These are phyloP conservation scores for Berberis vulgaris DNA, from an alignment of 164 flowering plant genomes.

Conservation along the genomic window DNA sequence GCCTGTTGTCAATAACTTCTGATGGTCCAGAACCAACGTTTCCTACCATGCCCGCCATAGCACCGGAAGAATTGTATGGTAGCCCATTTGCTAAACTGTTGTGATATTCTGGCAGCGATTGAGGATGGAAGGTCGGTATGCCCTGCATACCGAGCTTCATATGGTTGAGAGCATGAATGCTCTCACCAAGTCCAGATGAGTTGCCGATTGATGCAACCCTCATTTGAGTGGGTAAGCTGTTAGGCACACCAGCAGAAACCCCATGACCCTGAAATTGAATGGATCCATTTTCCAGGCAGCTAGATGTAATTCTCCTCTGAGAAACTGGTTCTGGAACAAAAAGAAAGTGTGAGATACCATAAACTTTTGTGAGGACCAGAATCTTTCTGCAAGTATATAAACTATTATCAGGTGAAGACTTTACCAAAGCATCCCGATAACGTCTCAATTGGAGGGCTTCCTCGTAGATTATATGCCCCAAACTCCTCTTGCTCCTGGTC, in stretches of 20 bases:
- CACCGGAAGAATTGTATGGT: conserved; percentile 36
- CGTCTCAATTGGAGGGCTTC: conserved; percentile 30
- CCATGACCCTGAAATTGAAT: conserved; percentile 12
- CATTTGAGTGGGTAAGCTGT: conserved; percentile 34
- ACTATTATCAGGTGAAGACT: neutral
- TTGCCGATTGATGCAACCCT: conserved; percentile 34
- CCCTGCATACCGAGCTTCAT: conserved; percentile 36
- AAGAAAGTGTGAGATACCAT: neutral
- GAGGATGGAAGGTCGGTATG: conserved; percentile 40
- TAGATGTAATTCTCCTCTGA: conserved; percentile 23
- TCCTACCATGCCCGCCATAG: conserved; percentile 17
- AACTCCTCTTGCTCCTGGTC: conserved; percentile 45
- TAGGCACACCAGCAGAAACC: conserved; percentile 43
- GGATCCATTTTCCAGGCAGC: conserved; percentile 14
- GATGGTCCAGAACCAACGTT: conserved; percentile 23
- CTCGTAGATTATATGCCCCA: conserved; percentile 17
- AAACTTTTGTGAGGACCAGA: neutral
- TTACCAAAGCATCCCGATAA: conserved; percentile 24
- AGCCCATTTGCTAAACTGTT: conserved; percentile 37
- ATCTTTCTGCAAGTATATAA: neutral
- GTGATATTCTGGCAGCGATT: conserved; percentile 60
- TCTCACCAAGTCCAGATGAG: conserved; percentile 30
- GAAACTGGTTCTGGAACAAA: conserved; percentile 27
- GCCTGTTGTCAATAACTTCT: conserved; percentile 36
- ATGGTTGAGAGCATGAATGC: conserved; percentile 30